These are phyloP conservation scores for Pascua guehoae DNA, from an alignment of 1,284 basidiomycete species.

Conservation along the genomic window DNA sequence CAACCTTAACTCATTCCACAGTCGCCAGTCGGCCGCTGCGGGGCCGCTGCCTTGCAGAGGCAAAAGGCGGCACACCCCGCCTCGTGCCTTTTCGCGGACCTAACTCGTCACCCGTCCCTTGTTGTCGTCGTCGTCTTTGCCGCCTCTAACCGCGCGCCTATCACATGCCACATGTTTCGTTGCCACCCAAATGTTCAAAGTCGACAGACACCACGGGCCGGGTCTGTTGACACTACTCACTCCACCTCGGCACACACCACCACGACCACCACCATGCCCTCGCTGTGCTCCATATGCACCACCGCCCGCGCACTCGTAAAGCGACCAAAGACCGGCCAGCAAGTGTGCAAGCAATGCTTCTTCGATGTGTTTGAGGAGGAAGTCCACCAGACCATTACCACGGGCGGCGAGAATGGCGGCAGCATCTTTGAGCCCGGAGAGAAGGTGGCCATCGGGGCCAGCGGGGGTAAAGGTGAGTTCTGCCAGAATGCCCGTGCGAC, in stretches of 20 bases:
- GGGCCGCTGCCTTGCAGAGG: too few species aligned
- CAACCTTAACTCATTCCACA: too few species aligned
- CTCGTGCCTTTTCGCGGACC: too few species aligned
- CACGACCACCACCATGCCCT: conserved; percentile 37
- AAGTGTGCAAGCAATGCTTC: conserved; percentile 93
- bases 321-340: conserved; percentile 94
- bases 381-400: conserved; percentile 85
- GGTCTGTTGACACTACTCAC: background rate
- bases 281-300: conserved; percentile 60
- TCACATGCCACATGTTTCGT: background rate
- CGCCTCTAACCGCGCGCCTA: background rate
- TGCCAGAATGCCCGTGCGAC: background rate
- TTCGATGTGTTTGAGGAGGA: conserved; percentile 98
- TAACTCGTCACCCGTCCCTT: too few species aligned
- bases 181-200: background rate
- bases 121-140: too few species aligned
- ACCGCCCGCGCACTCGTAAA: conserved; percentile 80
- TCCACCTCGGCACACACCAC: background rate
- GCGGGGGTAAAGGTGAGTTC: conserved; percentile 87
- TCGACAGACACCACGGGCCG: background rate
- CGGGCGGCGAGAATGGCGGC: conserved; percentile 55
- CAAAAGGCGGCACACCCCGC: too few species aligned
- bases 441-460: conserved; percentile 93
- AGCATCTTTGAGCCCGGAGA: conserved; percentile 85
- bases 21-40: too few species aligned